phyloP scores from a whole-genome alignment of 139 green algal species.

The Chlamydomonas sp. region DNA sequence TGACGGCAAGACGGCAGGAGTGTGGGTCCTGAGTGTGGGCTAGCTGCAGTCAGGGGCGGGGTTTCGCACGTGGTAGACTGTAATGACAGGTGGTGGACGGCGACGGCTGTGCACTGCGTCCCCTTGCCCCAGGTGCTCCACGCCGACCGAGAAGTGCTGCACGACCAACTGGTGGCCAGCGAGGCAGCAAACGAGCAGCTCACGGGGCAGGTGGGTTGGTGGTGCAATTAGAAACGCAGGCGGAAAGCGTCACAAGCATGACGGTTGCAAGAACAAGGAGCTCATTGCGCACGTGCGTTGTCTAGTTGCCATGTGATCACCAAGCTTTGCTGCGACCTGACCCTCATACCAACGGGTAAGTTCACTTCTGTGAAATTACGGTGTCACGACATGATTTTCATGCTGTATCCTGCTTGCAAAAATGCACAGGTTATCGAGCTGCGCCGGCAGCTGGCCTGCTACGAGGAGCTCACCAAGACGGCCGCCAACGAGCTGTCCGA shows the following conservation, averaged over 20 bases:
- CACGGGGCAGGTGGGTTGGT: constrained; percentile 5
- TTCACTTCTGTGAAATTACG: too few species aligned
- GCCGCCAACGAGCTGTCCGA: constrained; percentile 28
- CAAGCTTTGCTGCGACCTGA: neutral
- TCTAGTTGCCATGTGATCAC: neutral
- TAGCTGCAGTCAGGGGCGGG: too few species aligned
- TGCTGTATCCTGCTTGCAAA: too few species aligned
- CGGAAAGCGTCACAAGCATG: neutral
- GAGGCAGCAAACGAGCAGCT: constrained; percentile 34
- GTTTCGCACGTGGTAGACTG: too few species aligned
- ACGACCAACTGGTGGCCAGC: constrained; percentile 36
- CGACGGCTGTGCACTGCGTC: neutral
- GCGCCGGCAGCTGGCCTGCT: constrained; percentile 12
- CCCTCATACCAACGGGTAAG: neutral
- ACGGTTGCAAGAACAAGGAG: neutral
- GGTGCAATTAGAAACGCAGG: neutral
- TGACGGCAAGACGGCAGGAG: too few species aligned
- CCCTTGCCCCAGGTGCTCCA: constrained; percentile 9
- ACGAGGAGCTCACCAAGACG: constrained; percentile 16
- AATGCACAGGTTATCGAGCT: constrained; percentile 4
- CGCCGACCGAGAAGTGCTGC: constrained; percentile 33
- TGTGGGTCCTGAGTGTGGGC: too few species aligned
- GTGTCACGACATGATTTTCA: too few species aligned
- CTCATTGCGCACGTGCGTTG: neutral
- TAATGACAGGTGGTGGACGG: too few species aligned